phyloP scores from a whole-genome alignment of 1,139 yeast genomes.

The Debaryomyces fabryi region DNA sequence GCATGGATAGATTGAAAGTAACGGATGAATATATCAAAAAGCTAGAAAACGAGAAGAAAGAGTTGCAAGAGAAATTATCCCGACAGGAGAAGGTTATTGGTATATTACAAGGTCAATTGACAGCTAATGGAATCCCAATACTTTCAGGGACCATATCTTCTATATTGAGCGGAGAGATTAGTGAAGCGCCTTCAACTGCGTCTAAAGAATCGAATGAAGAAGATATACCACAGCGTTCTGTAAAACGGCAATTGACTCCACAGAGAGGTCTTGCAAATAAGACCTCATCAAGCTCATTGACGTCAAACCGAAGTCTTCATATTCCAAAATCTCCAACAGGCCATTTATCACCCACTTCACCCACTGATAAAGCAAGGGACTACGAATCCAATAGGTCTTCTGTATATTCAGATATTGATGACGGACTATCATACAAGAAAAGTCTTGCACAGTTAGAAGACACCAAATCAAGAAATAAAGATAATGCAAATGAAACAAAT shows the following conservation, averaged over 20 bases:
- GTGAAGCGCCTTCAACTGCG: neutral
- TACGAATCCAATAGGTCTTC: slow-evolving; percentile 21
- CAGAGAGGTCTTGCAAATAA: slow-evolving; percentile 1
- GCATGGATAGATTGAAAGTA: slow-evolving; percentile 35
- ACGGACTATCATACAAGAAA: neutral
- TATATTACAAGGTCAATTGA: slow-evolving; percentile 21
- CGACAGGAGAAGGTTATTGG: slow-evolving; percentile 17
- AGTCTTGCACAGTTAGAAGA: neutral
- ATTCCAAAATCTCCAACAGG: neutral
- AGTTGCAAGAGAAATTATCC: slow-evolving; percentile 21
- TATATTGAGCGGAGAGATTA: slow-evolving; percentile 6
- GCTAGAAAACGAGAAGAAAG: slow-evolving; percentile 41
- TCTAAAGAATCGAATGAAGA: slow-evolving; percentile 3
- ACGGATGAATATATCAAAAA: slow-evolving; percentile 38
- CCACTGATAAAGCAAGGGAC: neutral
- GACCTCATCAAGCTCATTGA: neutral
- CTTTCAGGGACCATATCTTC: slow-evolving; percentile 5
- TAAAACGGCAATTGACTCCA: slow-evolving; percentile 16
- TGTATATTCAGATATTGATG: slow-evolving; percentile 22
- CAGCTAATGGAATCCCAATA: slow-evolving; percentile 11
- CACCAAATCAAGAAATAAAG: neutral
- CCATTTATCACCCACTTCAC: neutral
- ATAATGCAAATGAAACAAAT: neutral
- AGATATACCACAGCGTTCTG: slow-evolving; percentile 19
- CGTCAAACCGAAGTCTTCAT: neutral